These are phyloP conservation scores for Tulasnella sp. DNA, from an alignment of 768 basidiomycete species.

Conservation along the genomic window DNA sequence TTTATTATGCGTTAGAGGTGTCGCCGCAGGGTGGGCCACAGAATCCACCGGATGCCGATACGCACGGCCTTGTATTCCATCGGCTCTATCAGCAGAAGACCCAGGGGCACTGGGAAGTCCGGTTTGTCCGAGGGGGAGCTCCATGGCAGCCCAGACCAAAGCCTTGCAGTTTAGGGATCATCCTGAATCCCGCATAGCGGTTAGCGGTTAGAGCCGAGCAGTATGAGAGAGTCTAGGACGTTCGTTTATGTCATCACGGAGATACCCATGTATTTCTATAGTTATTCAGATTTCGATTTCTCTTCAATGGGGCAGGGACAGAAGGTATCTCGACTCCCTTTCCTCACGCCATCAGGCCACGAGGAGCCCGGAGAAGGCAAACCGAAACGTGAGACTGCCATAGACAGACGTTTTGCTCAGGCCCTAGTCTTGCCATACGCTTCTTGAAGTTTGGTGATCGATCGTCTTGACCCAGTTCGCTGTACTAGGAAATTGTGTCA, in stretches of 20 bases:
- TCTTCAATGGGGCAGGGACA: not conserved
- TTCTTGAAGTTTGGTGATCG: not conserved
- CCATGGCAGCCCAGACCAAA: conserved; percentile 8
- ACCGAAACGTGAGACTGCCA: not conserved
- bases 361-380: not conserved
- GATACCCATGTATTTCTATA: not conserved
- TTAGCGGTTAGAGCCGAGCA: not conserved
- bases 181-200: not conserved
- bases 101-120: conserved; percentile 19
- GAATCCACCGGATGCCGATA: not conserved
- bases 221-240: not conserved
- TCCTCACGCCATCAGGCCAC: not conserved
- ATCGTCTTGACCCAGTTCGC: not conserved
- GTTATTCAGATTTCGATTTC: not conserved
- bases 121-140: conserved; percentile 15
- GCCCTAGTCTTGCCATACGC: not conserved
- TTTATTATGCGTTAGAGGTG: conserved; percentile 20
- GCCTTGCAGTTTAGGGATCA: not conserved
- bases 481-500: not conserved
- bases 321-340: not conserved
- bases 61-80: conserved; percentile 15
- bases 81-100: conserved; percentile 2
- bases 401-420: not conserved
- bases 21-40: conserved; percentile 1
- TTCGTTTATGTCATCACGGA: not conserved